Base-by-base conservation (phyloP, 139 green algal species). In the Yamagishiella unicocca region DNA sequence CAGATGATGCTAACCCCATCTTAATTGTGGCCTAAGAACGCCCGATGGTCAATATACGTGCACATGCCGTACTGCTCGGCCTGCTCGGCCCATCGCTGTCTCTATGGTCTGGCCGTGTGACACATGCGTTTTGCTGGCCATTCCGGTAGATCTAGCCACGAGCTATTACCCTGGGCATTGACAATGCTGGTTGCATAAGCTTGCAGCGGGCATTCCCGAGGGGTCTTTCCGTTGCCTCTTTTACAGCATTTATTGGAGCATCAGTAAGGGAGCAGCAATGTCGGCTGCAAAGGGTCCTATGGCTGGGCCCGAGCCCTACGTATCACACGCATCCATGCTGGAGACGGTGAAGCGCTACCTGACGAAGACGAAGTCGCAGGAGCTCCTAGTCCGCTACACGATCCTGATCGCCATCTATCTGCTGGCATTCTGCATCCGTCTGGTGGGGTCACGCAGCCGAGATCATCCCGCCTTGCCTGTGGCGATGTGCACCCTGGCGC, bases 341-440 rank as follows among this genome's bases (percentile, higher is more conserved):
- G 80, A 86, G 64, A 86, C 80, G 43, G 64, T 33, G 1, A 38
- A 55, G 43, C 78, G 74, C 6, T 89, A 91, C 50, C 66, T 91
- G 4, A 64, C 55, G 27, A 84, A 74, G 31, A 67, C 91, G 4
- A 92, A 89, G 82, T 85, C 85, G 8, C 93, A 95, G 77, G 93
- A 95, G 85, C 83, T 95, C 43, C 68, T 96, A 2, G 25, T 96
- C 19, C 82, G 93, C 19, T 75, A 88, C 3, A 31, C 58, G 2
- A 64, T 74, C 0, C 87, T 96, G 50, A 76, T 91, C 22, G 37
- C 91, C 53, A 93, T 95, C 43, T 96, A 93, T 73, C 45, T 96
- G 4, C 86, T 93, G 37, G 91, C 94, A 14, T 96, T 96, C 90
- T 79, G 78, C 75, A 92, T 94, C 53, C 90, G 94, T 19, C 68